Evolutionary conservation across 202 grass and related monocot species (phyloP).

Genomic region (Digitaria exilis): DNA sequence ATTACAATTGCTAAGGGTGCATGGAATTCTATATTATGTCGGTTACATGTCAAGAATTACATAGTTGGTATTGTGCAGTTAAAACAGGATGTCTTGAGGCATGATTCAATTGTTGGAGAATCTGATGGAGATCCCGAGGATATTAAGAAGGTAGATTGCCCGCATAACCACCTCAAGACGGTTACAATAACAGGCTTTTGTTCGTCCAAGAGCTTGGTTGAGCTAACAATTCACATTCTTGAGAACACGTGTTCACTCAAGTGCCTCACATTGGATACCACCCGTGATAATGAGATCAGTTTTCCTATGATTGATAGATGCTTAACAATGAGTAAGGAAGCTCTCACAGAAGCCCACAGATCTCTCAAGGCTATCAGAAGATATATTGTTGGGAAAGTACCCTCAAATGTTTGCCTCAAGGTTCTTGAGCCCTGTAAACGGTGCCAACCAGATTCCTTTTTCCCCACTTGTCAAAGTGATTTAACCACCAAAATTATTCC

Average conservation of each 20-base stretch:
- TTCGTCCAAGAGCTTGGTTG: constrained; percentile 9
- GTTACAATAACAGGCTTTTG: constrained; percentile 19
- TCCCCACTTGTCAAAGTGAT: no score
- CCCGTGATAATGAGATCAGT: background rate
- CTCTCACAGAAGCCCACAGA: constrained; percentile 11
- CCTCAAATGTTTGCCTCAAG: background rate
- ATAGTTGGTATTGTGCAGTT: constrained; percentile 4
- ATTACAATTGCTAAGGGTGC: background rate
- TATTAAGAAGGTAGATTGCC: background rate
- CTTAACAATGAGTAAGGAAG: background rate
- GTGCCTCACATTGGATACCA: constrained; percentile 14
- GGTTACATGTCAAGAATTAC: background rate
- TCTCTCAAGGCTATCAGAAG: background rate
- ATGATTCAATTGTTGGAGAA: constrained; percentile 5
- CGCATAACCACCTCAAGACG: constrained; percentile 3
- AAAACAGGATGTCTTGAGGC: constrained; percentile 8
- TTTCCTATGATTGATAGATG: background rate
- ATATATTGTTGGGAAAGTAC: background rate
- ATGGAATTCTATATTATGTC: background rate
- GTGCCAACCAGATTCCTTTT: no score
- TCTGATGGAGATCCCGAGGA: background rate
- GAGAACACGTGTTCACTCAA: constrained; percentile 13
- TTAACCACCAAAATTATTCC: no score
- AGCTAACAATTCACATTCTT: constrained; percentile 19
- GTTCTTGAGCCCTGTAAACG: background rate